phyloP scores from a whole-genome alignment of 257 asterid species.

The Haberlea rhodopensis region DNA sequence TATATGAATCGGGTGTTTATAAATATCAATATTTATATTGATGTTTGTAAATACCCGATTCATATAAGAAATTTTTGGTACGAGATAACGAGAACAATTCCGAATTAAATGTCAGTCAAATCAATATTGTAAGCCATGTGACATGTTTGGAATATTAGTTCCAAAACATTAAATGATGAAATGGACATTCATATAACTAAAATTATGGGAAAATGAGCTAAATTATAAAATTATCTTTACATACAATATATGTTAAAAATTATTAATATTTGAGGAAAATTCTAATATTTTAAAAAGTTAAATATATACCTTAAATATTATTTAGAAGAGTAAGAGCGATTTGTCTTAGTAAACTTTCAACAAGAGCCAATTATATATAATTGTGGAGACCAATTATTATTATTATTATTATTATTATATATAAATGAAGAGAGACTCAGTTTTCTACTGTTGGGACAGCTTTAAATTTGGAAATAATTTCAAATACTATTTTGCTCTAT shows the following conservation, averaged over 20 bases:
- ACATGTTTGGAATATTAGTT: conserved; percentile 43
- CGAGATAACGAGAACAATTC: background rate
- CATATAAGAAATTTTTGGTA: no score
- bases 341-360: no score
- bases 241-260: background rate
- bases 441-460: conserved; percentile 34
- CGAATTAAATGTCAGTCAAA: background rate
- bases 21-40: no score
- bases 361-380: no score
- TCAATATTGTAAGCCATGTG: conserved; percentile 51
- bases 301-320: no score
- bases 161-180: conserved; percentile 43
- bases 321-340: no score
- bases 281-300: no score
- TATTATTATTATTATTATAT: conserved; percentile 3
- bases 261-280: background rate
- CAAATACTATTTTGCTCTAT: conserved; percentile 1
- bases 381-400: no score
- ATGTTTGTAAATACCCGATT: no score
- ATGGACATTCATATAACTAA: no score
- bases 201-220: conserved; percentile 30
- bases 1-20: no score
- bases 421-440: conserved; percentile 19
- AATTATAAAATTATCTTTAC: conserved; percentile 19
- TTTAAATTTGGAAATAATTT: conserved; percentile 21